These are phyloP conservation scores for Scedosporium minutisporum DNA, from an alignment of 2,329 filamentous ascomycete genomes.

Conservation along the genomic window DNA sequence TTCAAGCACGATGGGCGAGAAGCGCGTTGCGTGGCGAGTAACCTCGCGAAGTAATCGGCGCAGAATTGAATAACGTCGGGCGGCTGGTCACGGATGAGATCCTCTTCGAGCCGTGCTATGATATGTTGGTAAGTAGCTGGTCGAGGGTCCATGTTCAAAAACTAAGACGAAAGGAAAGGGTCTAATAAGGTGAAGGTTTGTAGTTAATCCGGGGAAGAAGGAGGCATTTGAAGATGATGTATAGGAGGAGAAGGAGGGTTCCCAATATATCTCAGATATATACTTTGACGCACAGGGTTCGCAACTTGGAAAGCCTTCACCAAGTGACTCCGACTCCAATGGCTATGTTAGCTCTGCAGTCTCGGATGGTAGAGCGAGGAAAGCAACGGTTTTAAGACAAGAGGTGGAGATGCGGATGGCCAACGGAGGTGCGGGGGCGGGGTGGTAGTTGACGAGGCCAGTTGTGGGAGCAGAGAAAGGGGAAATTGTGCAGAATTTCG, in stretches of 20 bases:
- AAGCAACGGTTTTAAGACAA: too few relatives aligned
- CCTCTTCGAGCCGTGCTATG: slow-evolving; percentile 52
- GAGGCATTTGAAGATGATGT: not conserved
- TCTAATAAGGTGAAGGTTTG: not conserved
- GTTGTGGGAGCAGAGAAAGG: not conserved
- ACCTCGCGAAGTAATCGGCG: slow-evolving; percentile 56
- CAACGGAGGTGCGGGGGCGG: not conserved
- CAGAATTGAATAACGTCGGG: slow-evolving; percentile 61
- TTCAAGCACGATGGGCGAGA: not conserved
- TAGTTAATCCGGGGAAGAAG: not conserved
- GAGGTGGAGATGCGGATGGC: not conserved
- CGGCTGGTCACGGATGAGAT: slow-evolving; percentile 48
- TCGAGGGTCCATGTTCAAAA: slow-evolving; percentile 34
- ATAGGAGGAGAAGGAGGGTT: not conserved
- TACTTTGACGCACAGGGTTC: too few relatives aligned
- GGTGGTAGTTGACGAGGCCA: not conserved
- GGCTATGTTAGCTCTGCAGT: too few relatives aligned
- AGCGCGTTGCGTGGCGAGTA: slow-evolving; percentile 56
- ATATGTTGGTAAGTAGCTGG: slow-evolving; percentile 46
- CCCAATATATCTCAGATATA: not conserved
- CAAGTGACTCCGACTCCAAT: too few relatives aligned
- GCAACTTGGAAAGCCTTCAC: too few relatives aligned
- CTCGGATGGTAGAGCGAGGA: too few relatives aligned
- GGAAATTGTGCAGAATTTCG: not conserved
- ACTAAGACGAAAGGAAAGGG: not conserved